These are phyloP conservation scores for Allium fistulosum DNA, from an alignment of 106 monocot species.

Conservation along the genomic window DNA sequence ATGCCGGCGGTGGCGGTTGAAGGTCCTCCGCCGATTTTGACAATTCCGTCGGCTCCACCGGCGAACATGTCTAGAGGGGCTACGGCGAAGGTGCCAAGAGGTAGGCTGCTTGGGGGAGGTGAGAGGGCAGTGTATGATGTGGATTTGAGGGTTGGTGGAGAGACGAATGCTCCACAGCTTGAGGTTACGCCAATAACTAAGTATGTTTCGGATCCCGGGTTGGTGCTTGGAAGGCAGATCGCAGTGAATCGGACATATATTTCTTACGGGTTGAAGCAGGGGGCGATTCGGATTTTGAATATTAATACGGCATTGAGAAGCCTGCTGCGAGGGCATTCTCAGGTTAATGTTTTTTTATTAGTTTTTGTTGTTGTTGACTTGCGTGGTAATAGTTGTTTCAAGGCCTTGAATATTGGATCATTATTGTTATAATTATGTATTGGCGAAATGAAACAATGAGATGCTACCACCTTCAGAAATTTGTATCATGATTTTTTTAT, in stretches of 20 bases:
- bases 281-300: slow-evolving; percentile 83
- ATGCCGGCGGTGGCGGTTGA: slow-evolving; percentile 35
- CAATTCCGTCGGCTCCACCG: slow-evolving; percentile 44
- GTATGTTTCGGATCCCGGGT: slow-evolving; percentile 82
- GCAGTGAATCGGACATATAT: slow-evolving; percentile 91
- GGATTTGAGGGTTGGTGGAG: slow-evolving; percentile 56
- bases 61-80: slow-evolving; percentile 28
- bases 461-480: too few species aligned
- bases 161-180: slow-evolving; percentile 76
- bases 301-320: slow-evolving; percentile 87
- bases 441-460: too few species aligned
- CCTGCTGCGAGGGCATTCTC: slow-evolving; percentile 83
- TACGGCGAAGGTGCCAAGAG: slow-evolving; percentile 75
- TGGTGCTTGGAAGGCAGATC: slow-evolving; percentile 97
- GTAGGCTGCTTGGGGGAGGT: slow-evolving; percentile 40
- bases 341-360: slow-evolving; percentile 29
- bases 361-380: too few species aligned
- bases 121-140: slow-evolving; percentile 74
- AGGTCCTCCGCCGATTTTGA: slow-evolving; percentile 27
- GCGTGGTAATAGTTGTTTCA: too few species aligned
- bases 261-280: slow-evolving; percentile 84
- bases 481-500: too few species aligned
- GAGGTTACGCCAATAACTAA: slow-evolving; percentile 98
- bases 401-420: too few species aligned
- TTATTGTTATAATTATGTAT: too few species aligned